Percentiles rank a stretch among this genome's conserved stretches.
These are phyloP conservation scores for Aureobasidium sp. DNA, from an alignment of 2,329 filamentous ascomycete species.

Conservation along the genomic window DNA sequence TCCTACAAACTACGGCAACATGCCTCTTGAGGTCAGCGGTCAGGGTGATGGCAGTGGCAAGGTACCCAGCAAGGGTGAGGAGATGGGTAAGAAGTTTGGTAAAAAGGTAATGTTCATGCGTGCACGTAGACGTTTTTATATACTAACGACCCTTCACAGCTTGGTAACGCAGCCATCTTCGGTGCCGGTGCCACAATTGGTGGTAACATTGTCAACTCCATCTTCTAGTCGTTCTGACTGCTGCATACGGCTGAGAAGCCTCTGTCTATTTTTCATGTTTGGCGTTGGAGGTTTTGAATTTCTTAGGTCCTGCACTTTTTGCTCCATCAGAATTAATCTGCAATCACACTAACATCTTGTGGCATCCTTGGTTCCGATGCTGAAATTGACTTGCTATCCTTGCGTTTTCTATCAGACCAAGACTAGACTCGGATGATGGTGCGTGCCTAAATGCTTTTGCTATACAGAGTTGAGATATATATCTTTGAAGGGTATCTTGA, in stretches of 20 bases:
- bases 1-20: constrained; percentile 53
- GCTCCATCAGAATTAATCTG: not conserved
- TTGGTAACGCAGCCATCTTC: constrained; percentile 79
- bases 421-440: not conserved
- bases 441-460: not conserved
- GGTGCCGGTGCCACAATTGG: constrained; percentile 89
- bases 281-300: not conserved
- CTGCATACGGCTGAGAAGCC: not conserved
- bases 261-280: not conserved
- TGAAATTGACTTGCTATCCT: no score
- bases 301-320: not conserved
- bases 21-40: constrained; percentile 68
- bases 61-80: constrained; percentile 57
- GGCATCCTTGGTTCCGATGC: not conserved
- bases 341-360: not conserved
- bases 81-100: constrained; percentile 88
- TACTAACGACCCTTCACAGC: constrained; percentile 15
- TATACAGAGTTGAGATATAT: constrained; percentile 6
- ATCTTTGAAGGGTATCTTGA: constrained; percentile 8
- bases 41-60: constrained; percentile 41
- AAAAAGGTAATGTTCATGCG: constrained; percentile 56
- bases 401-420: no score
- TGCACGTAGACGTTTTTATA: not conserved
- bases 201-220: constrained; percentile 81
- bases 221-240: constrained; percentile 56